Evolutionary conservation across 495 filamentous ascomycete species (phyloP).

Genomic region (Hypoxylon subgilvum): DNA sequence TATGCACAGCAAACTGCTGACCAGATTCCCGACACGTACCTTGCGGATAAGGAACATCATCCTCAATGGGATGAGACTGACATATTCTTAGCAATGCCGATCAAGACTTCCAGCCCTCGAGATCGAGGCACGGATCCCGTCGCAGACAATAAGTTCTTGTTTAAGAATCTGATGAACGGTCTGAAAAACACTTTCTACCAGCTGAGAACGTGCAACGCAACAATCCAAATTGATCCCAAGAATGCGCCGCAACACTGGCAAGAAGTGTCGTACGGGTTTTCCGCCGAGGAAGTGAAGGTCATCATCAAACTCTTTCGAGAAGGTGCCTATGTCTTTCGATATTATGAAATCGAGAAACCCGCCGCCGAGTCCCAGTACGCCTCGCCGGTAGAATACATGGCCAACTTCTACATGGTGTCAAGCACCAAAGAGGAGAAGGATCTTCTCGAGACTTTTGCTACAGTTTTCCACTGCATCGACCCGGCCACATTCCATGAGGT

Average conservation of each 20-base stretch:
- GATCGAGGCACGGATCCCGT: slow-evolving; percentile 91
- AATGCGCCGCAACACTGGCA: slow-evolving; percentile 90
- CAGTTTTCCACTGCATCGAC: slow-evolving; percentile 97
- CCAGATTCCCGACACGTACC: slow-evolving; percentile 73
- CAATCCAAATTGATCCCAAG: slow-evolving; percentile 71
- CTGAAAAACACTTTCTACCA: slow-evolving; percentile 97
- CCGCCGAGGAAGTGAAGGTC: slow-evolving; percentile 93
- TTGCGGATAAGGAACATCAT: slow-evolving; percentile 76
- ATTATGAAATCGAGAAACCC: slow-evolving; percentile 88
- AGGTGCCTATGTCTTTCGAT: slow-evolving; percentile 92
- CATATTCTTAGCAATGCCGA: slow-evolving; percentile 94
- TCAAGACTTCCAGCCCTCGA: slow-evolving; percentile 91
- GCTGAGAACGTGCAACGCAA: slow-evolving; percentile 81
- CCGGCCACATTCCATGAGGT: slow-evolving; percentile 98
- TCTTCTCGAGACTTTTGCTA: slow-evolving; percentile 94
- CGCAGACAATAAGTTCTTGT: slow-evolving; percentile 97
- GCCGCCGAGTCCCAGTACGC: slow-evolving; percentile 74
- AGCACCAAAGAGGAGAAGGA: slow-evolving; percentile 97
- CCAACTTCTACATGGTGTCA: slow-evolving; percentile 88
- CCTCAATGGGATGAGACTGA: slow-evolving; percentile 98
- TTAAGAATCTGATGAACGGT: slow-evolving; percentile 97
- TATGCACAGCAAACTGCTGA: slow-evolving; percentile 72
- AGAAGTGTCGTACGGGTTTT: slow-evolving; percentile 95
- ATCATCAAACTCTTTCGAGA: slow-evolving; percentile 98
- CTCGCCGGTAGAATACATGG: slow-evolving; percentile 85